Base-by-base conservation (phyloP, 2,329 filamentous ascomycete species). In the Ustulina deusta region DNA sequence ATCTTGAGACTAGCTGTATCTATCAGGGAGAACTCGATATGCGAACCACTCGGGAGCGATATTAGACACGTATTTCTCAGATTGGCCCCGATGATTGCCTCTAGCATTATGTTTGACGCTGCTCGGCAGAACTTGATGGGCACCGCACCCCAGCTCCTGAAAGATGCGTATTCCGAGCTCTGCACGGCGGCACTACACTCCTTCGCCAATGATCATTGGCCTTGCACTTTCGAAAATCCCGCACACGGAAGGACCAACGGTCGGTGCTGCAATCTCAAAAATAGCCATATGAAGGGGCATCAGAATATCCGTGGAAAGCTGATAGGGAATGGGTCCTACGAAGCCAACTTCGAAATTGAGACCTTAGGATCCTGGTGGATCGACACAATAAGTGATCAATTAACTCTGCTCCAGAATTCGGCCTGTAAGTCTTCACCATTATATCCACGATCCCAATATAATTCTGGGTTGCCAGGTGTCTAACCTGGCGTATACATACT, bases 51-150 rank as follows among this genome's bases (percentile, higher is more conserved):
- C 17, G 6, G 38, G 15, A 40, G 6, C 38, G 38, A 40, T 2
- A 77, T 69, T n/a, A 34, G 61, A 17, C 66, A 54, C 6, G 78
- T 86, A 27, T 85, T 85, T 66, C 72, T 79, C 42, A 77, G 81
- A 44, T 71, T 86, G 15, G 82, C 81, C 48, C 79, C 77, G 7
- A 81, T 86, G 81, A 79, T 86, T 20, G 83, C 84, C 9, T 85
- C 83, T 0, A 85, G 84, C 66, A 82, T 87, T 15, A 78, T 86
- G 73, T 74, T 86, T 1, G 83, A 86, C 57, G 81, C 78, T 66
- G 79, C 77, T 6, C 34, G 56, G 27, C 29, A 48, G 9, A 59
- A 59, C 15, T 34, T 34, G 9, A 59, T 49, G 48, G 56, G 56
- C 27, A 27, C 34, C 38, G 38, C 38, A 4, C 38, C 38, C 15